phyloP scores from a whole-genome alignment of 2,329 filamentous ascomycete species.

The Pseudopyrenochaeta lycopersici region DNA sequence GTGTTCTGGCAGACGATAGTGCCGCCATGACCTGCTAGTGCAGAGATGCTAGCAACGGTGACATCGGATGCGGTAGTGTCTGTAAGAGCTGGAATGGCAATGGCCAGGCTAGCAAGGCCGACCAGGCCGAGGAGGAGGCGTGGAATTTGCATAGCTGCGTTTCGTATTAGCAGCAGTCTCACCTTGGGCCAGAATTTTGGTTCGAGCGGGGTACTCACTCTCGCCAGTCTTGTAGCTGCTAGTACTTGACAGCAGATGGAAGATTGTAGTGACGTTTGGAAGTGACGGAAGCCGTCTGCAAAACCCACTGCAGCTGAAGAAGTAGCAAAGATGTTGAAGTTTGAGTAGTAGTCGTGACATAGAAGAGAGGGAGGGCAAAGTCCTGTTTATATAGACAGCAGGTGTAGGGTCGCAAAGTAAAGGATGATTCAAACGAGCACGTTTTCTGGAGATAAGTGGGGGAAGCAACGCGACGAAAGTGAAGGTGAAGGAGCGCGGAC shows the following conservation, averaged over 20 bases:
- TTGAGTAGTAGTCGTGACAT: neutral
- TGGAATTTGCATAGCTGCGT: neutral
- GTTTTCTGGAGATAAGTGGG: neutral
- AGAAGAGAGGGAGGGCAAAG: neutral
- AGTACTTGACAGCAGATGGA: too few species aligned
- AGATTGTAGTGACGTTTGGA: neutral
- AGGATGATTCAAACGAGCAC: neutral
- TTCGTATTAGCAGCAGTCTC: too few species aligned
- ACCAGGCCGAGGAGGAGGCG: conserved; percentile 1
- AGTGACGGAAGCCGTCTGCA: too few species aligned
- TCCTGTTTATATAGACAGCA: neutral
- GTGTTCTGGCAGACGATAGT: neutral
- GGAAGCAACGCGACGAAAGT: neutral
- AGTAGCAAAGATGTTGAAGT: neutral
- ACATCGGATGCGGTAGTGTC: neutral
- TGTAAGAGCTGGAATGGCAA: conserved; percentile 2
- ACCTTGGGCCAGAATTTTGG: too few species aligned
- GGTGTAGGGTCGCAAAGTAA: too few species aligned
- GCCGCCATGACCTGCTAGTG: neutral
- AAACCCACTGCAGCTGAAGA: too few species aligned
- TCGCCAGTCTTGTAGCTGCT: too few species aligned
- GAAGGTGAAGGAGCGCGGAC: neutral
- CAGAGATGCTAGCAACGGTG: neutral
- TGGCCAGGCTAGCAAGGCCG: conserved; percentile 3
- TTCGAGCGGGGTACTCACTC: too few species aligned